phyloP scores from a whole-genome alignment of 2,329 filamentous ascomycete genomes.

The Cryphonectria radicalis region DNA sequence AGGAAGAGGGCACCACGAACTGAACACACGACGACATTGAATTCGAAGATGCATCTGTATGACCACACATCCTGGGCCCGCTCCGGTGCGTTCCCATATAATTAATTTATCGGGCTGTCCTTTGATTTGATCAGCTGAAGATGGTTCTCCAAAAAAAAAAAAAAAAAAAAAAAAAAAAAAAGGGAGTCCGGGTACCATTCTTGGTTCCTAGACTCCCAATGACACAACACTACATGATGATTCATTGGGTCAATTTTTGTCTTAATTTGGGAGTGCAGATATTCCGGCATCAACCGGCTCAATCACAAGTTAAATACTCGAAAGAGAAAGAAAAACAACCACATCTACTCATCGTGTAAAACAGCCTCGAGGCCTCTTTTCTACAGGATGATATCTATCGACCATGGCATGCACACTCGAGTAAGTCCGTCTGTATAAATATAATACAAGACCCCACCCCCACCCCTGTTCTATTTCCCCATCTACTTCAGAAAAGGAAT shows the following conservation, averaged over 20 bases:
- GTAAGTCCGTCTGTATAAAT: not conserved
- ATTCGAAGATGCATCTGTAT: slow-evolving; percentile 12
- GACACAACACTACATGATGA: not conserved
- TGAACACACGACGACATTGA: slow-evolving; percentile 25
- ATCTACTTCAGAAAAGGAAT: slow-evolving; percentile 47
- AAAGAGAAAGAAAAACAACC: not conserved
- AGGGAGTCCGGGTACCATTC: not conserved
- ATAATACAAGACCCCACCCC: too few relatives aligned
- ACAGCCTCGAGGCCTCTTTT: not conserved
- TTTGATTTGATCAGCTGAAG: not conserved
- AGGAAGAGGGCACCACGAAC: slow-evolving; percentile 27
- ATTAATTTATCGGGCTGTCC: not conserved
- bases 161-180: too few relatives aligned
- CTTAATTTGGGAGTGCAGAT: too few relatives aligned
- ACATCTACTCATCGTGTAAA: not conserved
- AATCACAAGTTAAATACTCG: not conserved
- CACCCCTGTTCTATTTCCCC: not conserved
- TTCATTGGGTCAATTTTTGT: not conserved
- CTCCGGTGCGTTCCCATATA: not conserved
- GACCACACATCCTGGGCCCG: not conserved
- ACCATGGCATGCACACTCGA: not conserved
- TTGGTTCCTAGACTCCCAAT: not conserved
- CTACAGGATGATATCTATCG: not conserved
- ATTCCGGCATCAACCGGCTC: too few relatives aligned
- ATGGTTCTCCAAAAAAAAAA: not conserved